Percentiles rank a stretch among this genome's conserved stretches.
Conservation (phyloP, 257 asterid species). For the Rauvolfia tetraphylla region DNA sequence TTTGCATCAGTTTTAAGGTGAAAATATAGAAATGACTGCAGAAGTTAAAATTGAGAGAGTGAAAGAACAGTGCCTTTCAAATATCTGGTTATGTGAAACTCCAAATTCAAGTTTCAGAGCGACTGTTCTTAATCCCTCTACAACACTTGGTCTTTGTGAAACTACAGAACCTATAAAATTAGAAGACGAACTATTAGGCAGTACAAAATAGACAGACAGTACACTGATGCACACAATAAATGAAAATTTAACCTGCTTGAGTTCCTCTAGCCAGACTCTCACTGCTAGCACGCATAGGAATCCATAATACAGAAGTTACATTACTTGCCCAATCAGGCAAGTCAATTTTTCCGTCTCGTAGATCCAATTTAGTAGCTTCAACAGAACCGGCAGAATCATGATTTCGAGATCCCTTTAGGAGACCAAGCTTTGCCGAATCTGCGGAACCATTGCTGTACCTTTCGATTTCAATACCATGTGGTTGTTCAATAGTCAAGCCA, state of each 20-base stretch:
- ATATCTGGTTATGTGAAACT: conserved; percentile 82
- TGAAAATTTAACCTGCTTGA: conserved; percentile 60
- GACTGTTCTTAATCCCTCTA: conserved; percentile 91
- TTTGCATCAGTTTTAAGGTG: conserved; percentile 27
- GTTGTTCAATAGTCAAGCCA: conserved; percentile 79
- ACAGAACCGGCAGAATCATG: conserved; percentile 33
- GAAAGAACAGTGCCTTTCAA: conserved; percentile 56
- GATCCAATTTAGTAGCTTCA: conserved; percentile 51
- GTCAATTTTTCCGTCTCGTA: conserved; percentile 60
- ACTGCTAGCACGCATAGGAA: conserved; percentile 76
- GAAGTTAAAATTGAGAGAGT: conserved; percentile 19
- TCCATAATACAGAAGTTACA: conserved; percentile 75
- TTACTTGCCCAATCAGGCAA: conserved; percentile 92
- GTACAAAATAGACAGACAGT: conserved; percentile 4
- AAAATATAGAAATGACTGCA: conserved; percentile 15
- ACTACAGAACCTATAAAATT: conserved; percentile 49
- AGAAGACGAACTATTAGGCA: conserved; percentile 13
- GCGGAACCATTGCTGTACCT: conserved; percentile 38
- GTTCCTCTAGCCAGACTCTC: conserved; percentile 75
- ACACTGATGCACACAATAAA: background rate
- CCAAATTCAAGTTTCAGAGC: conserved; percentile 98
- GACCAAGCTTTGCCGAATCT: conserved; percentile 27
- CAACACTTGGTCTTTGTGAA: conserved; percentile 74
- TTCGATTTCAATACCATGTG: conserved; percentile 77
- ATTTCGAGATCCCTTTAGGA: conserved; percentile 20